A percentile compares a stretch with the other conserved stretches of the same genome.
phyloP scores from a whole-genome alignment of 73 alveolate genomes.

The Paraurostyla sp. region DNA sequence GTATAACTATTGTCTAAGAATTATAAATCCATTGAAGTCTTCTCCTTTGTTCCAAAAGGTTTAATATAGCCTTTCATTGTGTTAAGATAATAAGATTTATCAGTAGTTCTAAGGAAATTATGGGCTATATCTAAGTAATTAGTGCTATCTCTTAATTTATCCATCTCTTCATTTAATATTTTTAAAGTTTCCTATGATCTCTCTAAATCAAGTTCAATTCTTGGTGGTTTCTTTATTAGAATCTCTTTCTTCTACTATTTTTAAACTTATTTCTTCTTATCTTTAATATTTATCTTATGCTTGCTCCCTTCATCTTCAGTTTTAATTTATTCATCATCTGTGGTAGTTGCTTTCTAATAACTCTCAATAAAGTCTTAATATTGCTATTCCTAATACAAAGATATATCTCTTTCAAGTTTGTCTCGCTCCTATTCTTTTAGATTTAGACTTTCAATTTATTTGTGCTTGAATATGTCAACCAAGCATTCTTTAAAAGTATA shows the following conservation, averaged over 20 bases:
- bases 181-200: not conserved
- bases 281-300: not conserved
- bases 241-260: too few species aligned
- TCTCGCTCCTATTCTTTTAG: not conserved
- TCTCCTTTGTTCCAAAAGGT: conserved; percentile 5
- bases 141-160: not conserved
- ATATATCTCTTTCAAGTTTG: not conserved
- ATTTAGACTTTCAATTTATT: not conserved
- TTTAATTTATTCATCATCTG: not conserved
- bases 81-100: not conserved
- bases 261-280: not conserved
- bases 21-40: not conserved
- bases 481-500: not conserved
- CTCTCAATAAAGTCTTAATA: not conserved
- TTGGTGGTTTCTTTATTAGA: too few species aligned
- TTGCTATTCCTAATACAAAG: not conserved
- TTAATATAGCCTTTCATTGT: conserved; percentile 22
- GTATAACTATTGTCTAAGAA: not conserved
- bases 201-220: not conserved
- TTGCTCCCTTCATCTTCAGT: too few species aligned
- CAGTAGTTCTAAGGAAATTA: not conserved
- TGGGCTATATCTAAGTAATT: not conserved
- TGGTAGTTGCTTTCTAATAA: not conserved
- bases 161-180: not conserved
- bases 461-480: not conserved